These are phyloP conservation scores for Ambispora gerdemannii DNA, from an alignment of 192 early-diverging fungal species.

Conservation along the genomic window DNA sequence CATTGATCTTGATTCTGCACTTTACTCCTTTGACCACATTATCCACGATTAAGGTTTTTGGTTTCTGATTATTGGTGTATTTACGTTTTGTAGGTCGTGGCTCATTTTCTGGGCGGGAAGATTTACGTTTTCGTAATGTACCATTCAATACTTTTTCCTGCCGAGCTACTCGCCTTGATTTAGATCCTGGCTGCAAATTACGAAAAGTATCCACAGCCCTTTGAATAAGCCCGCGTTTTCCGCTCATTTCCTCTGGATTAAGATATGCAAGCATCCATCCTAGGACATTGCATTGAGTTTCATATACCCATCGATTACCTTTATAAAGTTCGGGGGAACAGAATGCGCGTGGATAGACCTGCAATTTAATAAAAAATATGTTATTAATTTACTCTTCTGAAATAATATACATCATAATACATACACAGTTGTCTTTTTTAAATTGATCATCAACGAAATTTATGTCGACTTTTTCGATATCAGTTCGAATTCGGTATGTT, in stretches of 20 bases:
- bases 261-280: conserved; percentile 72
- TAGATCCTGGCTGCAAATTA: conserved; percentile 57
- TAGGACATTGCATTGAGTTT: conserved; percentile 67
- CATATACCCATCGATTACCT: conserved; percentile 79
- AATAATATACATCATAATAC: not conserved
- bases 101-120: not conserved
- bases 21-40: not conserved
- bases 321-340: conserved; percentile 45
- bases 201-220: conserved; percentile 74
- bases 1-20: conserved; percentile 2
- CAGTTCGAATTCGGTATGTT: conserved; percentile 54
- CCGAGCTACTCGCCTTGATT: conserved; percentile 62
- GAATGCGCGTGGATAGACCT: conserved; percentile 71
- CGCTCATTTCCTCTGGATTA: conserved; percentile 57
- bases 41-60: not conserved
- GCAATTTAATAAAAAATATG: conserved; percentile 30
- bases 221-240: conserved; percentile 70
- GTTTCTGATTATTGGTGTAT: not conserved
- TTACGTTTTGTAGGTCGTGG: not conserved
- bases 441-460: conserved; percentile 47
- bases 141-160: conserved; percentile 67
- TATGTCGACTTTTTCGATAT: conserved; percentile 49
- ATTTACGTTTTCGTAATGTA: conserved; percentile 43
- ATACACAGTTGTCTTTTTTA: conserved; percentile 38
- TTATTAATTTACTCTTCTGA: not conserved